Percentiles rank a stretch among this genome's conserved stretches.
phyloP scores from a whole-genome alignment of 2,329 filamentous ascomycete species.

The Neonectria neomacrospora region DNA sequence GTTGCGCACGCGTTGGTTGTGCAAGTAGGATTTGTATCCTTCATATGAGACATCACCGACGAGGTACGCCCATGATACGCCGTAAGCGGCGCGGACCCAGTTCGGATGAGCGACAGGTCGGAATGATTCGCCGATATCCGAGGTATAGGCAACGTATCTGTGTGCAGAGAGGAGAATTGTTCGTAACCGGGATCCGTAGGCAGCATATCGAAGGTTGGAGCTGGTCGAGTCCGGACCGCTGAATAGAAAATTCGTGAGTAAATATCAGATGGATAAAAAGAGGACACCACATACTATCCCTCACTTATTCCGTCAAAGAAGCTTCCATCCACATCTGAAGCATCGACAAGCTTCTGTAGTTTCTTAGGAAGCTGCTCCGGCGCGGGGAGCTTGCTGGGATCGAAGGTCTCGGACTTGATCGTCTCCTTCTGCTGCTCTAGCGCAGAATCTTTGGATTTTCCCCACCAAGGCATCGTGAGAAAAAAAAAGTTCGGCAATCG shows the following conservation, averaged over 20 bases:
- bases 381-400: slow-evolving; percentile 60
- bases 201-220: slow-evolving; percentile 87
- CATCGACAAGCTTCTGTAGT: slow-evolving; percentile 69
- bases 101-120: slow-evolving; percentile 89
- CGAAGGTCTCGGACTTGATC: slow-evolving; percentile 49
- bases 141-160: slow-evolving; percentile 96
- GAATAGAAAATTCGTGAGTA: slow-evolving; percentile 24
- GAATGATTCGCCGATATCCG: slow-evolving; percentile 96
- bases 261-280: slow-evolving; percentile 27
- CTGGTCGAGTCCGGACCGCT: slow-evolving; percentile 79
- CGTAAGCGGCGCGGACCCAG: slow-evolving; percentile 85
- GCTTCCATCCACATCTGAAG: slow-evolving; percentile 72
- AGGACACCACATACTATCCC: slow-evolving; percentile 72
- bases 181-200: slow-evolving; percentile 85
- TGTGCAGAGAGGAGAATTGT: slow-evolving; percentile 92
- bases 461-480: slow-evolving; percentile 56
- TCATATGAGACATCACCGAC: slow-evolving; percentile 91
- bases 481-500: neutral
- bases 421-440: slow-evolving; percentile 44
- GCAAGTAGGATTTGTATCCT: slow-evolving; percentile 92
- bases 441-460: slow-evolving; percentile 51
- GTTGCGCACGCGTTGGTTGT: slow-evolving; percentile 81
- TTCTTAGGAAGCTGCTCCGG: slow-evolving; percentile 63
- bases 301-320: slow-evolving; percentile 82
- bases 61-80: slow-evolving; percentile 91